Evolutionary conservation across 1,284 basidiomycete genomes (phyloP).

Genomic region (Papiliotrema nemorosa): DNA sequence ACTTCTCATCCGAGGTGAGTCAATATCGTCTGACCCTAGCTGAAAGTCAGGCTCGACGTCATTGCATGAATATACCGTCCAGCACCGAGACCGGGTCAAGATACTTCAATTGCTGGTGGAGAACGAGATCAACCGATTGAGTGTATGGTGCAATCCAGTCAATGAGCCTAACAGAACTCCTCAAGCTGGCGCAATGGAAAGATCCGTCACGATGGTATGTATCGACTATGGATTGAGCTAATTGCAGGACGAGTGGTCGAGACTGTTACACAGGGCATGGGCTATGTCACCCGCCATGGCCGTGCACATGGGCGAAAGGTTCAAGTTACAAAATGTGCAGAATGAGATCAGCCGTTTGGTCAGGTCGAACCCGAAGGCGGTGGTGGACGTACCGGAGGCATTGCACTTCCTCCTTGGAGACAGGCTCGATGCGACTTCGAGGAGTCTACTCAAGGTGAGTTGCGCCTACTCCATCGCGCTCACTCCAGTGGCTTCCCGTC

Average conservation of each 20-base stretch:
- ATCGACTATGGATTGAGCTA: not conserved
- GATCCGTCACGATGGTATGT: conserved; percentile 60
- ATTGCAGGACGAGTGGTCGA: conserved; percentile 65
- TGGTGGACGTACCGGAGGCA: conserved; percentile 73
- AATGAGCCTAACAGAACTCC: conserved; percentile 63
- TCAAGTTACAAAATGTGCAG: conserved; percentile 63
- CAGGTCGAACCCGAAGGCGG: conserved; percentile 66
- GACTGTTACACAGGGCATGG: conserved; percentile 73
- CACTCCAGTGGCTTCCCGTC: conserved; percentile 68
- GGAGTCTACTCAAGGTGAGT: conserved; percentile 68
- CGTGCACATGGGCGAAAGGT: conserved; percentile 78
- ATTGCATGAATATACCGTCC: conserved; percentile 57
- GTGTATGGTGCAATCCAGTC: conserved; percentile 86
- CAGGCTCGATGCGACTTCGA: conserved; percentile 56
- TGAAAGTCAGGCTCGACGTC: conserved; percentile 30
- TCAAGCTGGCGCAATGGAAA: conserved; percentile 42
- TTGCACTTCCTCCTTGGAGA: conserved; percentile 76
- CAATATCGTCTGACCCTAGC: not conserved
- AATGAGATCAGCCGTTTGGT: conserved; percentile 74
- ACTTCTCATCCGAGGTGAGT: conserved; percentile 43
- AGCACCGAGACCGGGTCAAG: conserved; percentile 63
- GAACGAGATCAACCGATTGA: conserved; percentile 80
- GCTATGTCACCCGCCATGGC: conserved; percentile 76
- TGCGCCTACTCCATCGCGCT: too few relatives aligned
- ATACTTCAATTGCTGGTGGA: conserved; percentile 80